Base-by-base conservation (phyloP, 805 yeast species). In the Tetrapisispora fleetii region DNA sequence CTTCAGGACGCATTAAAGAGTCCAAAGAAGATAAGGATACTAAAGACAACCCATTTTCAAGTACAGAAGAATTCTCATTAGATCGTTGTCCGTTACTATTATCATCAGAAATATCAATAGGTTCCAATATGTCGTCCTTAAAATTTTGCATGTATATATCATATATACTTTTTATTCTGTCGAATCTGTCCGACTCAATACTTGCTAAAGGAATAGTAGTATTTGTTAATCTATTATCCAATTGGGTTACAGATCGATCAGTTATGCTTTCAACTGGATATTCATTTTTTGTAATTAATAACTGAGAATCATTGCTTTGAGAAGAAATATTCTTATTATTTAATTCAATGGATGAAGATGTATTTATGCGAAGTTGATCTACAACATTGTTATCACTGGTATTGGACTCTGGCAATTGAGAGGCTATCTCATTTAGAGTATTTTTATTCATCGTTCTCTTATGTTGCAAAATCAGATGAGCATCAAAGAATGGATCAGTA, bases 91-190 rank as follows among this genome's bases (percentile, higher is more conserved):
- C 36, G 14, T 11, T 41, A 30, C 4, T 16, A 18, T 8, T 9
- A 24, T 35, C n/a, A 35, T 35, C 18, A 9, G 4, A 17, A 14
- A 11, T 4, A 21, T 19, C 18, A 8, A 4, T 13, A 14, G 45
- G 14, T 16, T n/a, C 19, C n/a, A 8, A 28, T 4, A n/a, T 18
- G 7, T 35, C 22, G 6, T 43, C 45, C 22, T 35, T 32, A 22
- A 43, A 30, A 35, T 42, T 50, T 27, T 84, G 86, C 56, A 85
- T 79, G 56, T 85, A 85, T 21, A 84, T 85, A 45, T 77, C 78
- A 64, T 85, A 85, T n/a, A 85, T 84, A 37, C 89, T 82, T 60
- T 79, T 83, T 83, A 85, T 78, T 65, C 91, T 75, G 51, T 76
- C 74, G 52, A 83, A 70, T 58, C 80, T 79, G 59, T 85, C 91